Conservation (phyloP, 768 basidiomycete species). For the Leccinum fibrillosum region DNA sequence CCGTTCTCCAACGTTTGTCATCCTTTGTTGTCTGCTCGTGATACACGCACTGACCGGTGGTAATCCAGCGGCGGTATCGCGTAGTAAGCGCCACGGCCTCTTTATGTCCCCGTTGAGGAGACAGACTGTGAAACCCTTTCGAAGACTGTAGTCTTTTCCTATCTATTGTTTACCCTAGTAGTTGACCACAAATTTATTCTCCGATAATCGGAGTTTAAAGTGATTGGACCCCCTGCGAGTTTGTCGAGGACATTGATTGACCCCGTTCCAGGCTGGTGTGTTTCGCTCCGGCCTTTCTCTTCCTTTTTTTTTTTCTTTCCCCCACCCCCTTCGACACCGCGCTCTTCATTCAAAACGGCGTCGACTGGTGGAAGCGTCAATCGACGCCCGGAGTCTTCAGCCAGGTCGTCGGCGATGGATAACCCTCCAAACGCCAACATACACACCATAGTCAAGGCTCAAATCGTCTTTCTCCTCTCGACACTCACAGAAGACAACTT, state of each 20-base stretch:
- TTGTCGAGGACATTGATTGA: slow-evolving; percentile 19
- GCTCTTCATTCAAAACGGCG: slow-evolving; percentile 53
- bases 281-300: slow-evolving; percentile 30
- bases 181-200: slow-evolving; percentile 5
- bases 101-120: slow-evolving; percentile 6
- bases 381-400: slow-evolving; percentile 72
- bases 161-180: no score
- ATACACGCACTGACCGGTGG: not conserved
- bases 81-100: not conserved
- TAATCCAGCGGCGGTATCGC: slow-evolving; percentile 2
- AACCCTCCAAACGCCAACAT: slow-evolving; percentile 81
- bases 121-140: slow-evolving; percentile 14
- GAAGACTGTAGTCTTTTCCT: slow-evolving; percentile 13
- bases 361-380: slow-evolving; percentile 63
- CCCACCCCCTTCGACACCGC: slow-evolving; percentile 25
- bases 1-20: slow-evolving; percentile 5
- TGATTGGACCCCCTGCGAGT: slow-evolving; percentile 11
- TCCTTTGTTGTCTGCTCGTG: not conserved
- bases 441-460: slow-evolving; percentile 91
- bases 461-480: slow-evolving; percentile 96
- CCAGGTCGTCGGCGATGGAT: slow-evolving; percentile 82
- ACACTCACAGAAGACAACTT: slow-evolving; percentile 98
- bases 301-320: slow-evolving; percentile 11
- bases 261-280: slow-evolving; percentile 30
- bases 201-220: slow-evolving; percentile 23